phyloP scores from a whole-genome alignment of 2,329 filamentous ascomycete species.

The Coniella vitis region DNA sequence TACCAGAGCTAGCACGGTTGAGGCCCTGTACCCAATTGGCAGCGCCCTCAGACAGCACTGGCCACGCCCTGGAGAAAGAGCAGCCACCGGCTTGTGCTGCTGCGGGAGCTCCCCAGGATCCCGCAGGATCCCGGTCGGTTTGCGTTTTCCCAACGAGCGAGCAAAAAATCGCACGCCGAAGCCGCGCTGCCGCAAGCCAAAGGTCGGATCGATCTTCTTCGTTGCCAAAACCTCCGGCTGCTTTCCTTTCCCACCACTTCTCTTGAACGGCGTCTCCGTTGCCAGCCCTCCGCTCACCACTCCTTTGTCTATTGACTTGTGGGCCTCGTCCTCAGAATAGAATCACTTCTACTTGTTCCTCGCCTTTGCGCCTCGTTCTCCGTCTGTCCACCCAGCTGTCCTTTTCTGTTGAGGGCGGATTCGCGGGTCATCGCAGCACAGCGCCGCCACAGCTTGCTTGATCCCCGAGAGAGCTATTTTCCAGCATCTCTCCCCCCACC shows the following conservation, averaged over 20 bases:
- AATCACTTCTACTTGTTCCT: constrained; percentile 2
- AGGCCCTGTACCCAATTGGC: too few relatives aligned
- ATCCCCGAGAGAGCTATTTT: constrained; percentile 21
- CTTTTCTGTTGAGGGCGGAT: constrained; percentile 16
- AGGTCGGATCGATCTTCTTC: constrained; percentile 7
- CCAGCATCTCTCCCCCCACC: constrained; percentile 5
- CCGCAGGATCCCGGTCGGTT: constrained; percentile 2
- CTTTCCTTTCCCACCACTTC: constrained; percentile 1
- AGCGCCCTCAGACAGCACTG: too few relatives aligned
- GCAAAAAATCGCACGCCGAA: constrained; percentile 17
- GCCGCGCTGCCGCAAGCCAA: constrained; percentile 7
- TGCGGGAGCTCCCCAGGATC: constrained; percentile 4
- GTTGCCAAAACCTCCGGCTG: constrained; percentile 9
- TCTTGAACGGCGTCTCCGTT: constrained; percentile 5
- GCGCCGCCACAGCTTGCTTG: constrained; percentile 1
- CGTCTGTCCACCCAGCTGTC: constrained; percentile 17
- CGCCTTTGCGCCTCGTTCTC: background rate
- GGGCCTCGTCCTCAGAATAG: constrained; percentile 8
- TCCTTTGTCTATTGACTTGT: constrained; percentile 1
- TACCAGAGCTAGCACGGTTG: constrained; percentile 1
- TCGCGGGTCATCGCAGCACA: constrained; percentile 4
- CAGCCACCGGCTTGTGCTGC: too few relatives aligned
- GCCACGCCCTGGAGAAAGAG: background rate
- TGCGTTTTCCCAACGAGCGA: constrained; percentile 10
- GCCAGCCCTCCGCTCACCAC: constrained; percentile 17